Conservation (phyloP, 768 basidiomycete genomes). For the Boletales sp. region DNA sequence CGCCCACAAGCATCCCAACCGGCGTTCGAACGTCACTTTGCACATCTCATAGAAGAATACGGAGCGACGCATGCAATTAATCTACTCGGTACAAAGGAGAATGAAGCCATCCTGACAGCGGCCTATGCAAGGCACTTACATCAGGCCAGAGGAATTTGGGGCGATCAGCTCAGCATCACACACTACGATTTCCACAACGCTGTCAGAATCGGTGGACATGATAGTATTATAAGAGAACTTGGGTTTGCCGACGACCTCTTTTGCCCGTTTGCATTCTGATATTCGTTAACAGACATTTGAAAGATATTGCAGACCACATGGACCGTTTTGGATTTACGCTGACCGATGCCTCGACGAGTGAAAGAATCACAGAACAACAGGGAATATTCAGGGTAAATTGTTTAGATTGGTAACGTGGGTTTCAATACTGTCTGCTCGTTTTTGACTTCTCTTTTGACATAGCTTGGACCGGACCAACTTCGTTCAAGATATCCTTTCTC, state of each 20-base stretch:
- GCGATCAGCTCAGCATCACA: slow-evolving; percentile 72
- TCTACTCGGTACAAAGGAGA: slow-evolving; percentile 87
- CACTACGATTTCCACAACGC: slow-evolving; percentile 93
- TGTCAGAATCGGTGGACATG: slow-evolving; percentile 80
- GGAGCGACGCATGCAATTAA: slow-evolving; percentile 84
- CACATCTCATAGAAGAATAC: slow-evolving; percentile 83
- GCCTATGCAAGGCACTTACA: slow-evolving; percentile 82
- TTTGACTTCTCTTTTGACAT: slow-evolving; percentile 6
- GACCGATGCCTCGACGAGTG: slow-evolving; percentile 61
- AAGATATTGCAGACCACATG: slow-evolving; percentile 55
- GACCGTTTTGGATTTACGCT: slow-evolving; percentile 87
- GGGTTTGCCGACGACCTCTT: slow-evolving; percentile 36
- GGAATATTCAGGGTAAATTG: slow-evolving; percentile 96
- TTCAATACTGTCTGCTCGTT: not conserved
- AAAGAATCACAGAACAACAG: slow-evolving; percentile 81
- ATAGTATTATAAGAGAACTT: slow-evolving; percentile 75
- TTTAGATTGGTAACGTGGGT: slow-evolving; percentile 72
- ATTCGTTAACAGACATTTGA: slow-evolving; percentile 47
- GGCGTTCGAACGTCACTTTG: slow-evolving; percentile 93
- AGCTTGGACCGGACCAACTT: slow-evolving; percentile 98
- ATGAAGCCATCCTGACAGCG: slow-evolving; percentile 78
- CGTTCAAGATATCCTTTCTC: slow-evolving; percentile 91
- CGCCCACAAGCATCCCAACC: slow-evolving; percentile 95
- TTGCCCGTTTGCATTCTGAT: slow-evolving; percentile 4
- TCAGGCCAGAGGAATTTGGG: slow-evolving; percentile 56